phyloP scores from a whole-genome alignment of 176 grass and related monocot genomes.

The Rhynchospora breviuscula region DNA sequence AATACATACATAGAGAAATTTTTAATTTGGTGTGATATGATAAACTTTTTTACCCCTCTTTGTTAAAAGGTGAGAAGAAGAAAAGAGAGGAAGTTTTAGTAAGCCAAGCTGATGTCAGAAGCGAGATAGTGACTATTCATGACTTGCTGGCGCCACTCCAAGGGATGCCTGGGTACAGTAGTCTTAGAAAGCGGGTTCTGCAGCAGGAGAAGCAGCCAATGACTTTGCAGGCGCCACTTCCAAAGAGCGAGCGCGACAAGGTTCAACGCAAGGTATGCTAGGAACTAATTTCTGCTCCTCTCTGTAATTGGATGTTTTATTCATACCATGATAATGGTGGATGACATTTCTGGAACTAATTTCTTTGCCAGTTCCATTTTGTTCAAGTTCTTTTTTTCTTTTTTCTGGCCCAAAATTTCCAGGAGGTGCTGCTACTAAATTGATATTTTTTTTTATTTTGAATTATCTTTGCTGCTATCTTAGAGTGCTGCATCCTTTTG shows the following conservation, averaged over 20 bases:
- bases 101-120: slow-evolving; percentile 35
- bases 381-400: not conserved
- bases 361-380: not conserved
- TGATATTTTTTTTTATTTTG: not conserved
- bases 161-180: slow-evolving; percentile 70
- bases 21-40: not conserved
- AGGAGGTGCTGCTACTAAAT: not conserved
- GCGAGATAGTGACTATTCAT: slow-evolving; percentile 50
- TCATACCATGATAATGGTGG: not conserved
- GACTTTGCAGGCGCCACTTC: slow-evolving; percentile 52
- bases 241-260: slow-evolving; percentile 54
- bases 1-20: not conserved
- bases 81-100: slow-evolving; percentile 35
- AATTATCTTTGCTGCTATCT: not conserved
- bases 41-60: slow-evolving; percentile 11
- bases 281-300: not conserved
- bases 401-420: not conserved
- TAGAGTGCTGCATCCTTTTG: not conserved
- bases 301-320: not conserved
- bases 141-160: slow-evolving; percentile 76
- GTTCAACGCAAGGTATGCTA: slow-evolving; percentile 37
- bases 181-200: slow-evolving; percentile 60
- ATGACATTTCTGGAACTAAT: not conserved
- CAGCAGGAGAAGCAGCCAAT: slow-evolving; percentile 53
- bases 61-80: slow-evolving; percentile 47